A percentile compares a stretch with the other conserved stretches of the same genome.
Conservation (phyloP, 192 early-diverging fungal species). For the Mortierella alpina region DNA sequence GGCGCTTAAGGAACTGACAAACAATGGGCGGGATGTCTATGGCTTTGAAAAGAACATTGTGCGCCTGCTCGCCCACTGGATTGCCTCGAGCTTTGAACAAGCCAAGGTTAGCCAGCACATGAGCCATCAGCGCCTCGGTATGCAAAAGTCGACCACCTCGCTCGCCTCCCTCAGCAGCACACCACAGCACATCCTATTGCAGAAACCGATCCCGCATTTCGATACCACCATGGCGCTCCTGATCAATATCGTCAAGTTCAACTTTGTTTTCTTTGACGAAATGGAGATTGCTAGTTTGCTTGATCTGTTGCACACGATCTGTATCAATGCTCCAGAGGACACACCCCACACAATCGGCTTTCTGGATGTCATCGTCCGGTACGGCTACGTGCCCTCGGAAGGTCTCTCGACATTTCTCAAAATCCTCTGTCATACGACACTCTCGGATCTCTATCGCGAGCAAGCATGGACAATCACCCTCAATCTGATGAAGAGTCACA, state of each 20-base stretch:
- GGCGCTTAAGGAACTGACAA: slow-evolving; percentile 61
- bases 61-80: slow-evolving; percentile 61
- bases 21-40: slow-evolving; percentile 67
- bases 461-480: slow-evolving; percentile 68
- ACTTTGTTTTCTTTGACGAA: slow-evolving; percentile 69
- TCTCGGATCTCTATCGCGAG: slow-evolving; percentile 46
- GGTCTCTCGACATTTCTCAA: slow-evolving; percentile 61
- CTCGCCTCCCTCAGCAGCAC: slow-evolving; percentile 47
- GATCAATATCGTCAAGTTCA: slow-evolving; percentile 63
- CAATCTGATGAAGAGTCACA: slow-evolving; percentile 72
- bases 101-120: slow-evolving; percentile 47
- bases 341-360: slow-evolving; percentile 58
- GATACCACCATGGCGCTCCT: slow-evolving; percentile 61
- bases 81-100: slow-evolving; percentile 57
- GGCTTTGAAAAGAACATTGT: slow-evolving; percentile 70
- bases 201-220: slow-evolving; percentile 56
- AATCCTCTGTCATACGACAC: slow-evolving; percentile 59
- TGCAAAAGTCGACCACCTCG: slow-evolving; percentile 53
- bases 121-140: slow-evolving; percentile 45
- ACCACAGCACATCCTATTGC: slow-evolving; percentile 41
- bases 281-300: slow-evolving; percentile 60
- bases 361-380: slow-evolving; percentile 66
- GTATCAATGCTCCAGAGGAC: slow-evolving; percentile 57
- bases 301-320: slow-evolving; percentile 57
- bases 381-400: slow-evolving; percentile 61